Evolutionary conservation across 352 stramenopile genomes (phyloP), one percentile per base, ranked within the genome.

Genomic region (Phytophthora multivora): DNA sequence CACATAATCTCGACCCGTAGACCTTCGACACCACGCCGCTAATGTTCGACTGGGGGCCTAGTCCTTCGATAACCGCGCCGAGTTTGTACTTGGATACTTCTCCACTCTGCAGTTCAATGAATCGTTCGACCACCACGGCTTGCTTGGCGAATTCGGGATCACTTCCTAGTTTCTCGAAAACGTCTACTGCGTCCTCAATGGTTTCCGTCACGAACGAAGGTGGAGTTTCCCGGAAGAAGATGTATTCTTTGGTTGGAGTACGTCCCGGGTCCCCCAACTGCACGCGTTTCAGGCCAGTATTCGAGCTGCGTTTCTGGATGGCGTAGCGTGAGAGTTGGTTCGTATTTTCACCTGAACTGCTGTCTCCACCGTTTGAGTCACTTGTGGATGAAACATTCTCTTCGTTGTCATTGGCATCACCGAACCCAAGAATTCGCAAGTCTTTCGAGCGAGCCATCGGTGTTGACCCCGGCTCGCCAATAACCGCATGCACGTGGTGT

Each of bases 191-290:
- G 0, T 59, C 82, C 51, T 93, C 80, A 21, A 91, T 69, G 5
- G 71, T 92, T 70, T 91, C 83, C 0, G 86, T 93, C 39, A 93
- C 83, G 64, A 89, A 95, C 6, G 59, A 80, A 3, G 83, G 83
- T n/a, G 83, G 83, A 2, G 83, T 94, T 64, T 92, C 82, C 39
- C 83, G 78, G 61, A 91, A 94, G 63, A 94, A 94, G 33, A 91
- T 75, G 57, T 91, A 93, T 62, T 94, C 81, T 63, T 91, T 93
- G 8, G 76, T 91, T 11, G 81, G 81, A 39, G 80, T 94, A 36
- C 59, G 49, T 2, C 83, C 83, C 11, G 75, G 63, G 36, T 86
- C 69, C 12, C 83, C 86, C 11, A 90, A 61, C 25, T 61, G 67
- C 1, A 94, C 83, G n/a, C 66, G 77, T 56, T 91, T 94, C 15